Base-by-base conservation (phyloP, 2,329 filamentous ascomycete species). In the Trichoderma polysporum region DNA sequence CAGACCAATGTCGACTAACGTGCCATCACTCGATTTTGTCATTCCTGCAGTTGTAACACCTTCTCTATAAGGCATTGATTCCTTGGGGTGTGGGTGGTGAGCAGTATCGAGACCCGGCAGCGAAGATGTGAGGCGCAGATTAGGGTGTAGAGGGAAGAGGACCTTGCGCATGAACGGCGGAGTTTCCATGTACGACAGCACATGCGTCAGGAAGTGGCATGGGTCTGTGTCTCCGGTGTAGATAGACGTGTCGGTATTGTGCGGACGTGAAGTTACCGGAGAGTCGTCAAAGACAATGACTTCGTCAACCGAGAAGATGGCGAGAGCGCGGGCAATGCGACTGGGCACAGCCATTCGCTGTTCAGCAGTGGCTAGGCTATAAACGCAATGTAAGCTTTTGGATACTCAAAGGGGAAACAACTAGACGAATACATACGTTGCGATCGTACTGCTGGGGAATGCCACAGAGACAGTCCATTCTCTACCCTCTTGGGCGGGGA, bases 281-380 rank as follows among this genome's bases (percentile, higher is more conserved):
- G 83, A 83, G 78, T 96, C 93, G 74, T 94, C 88, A 77, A 91
- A 97, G 64, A 97, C 81, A 59, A 97, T 84, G 33, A 96, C 84
- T 79, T 97, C 93, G 75, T 97, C 93, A 71, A 97, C 85, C 73
- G 87, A 90, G 79, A 95, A 96, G 69, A 96, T 90, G 69, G 91
- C 90, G 60, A 93, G 85, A 37, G 92, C 91, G 62, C 93, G 91
- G 6, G 92, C 92, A 62, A 97, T 89, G 70, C 90, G 89, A 8
- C 90, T 91, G 1, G 89, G 90, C 56, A 91, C 83, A 56, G 85
- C 84, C 39, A 90, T 92, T 75, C 92, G 90, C 74, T 92, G 89
- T 68, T 96, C 92, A 69, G 90, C 87, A 10, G 89, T 91, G 67
- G 87, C 83, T 41, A 89, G 88, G 75, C 91, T 93, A 71, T 57